Evolutionary conservation across 306 rosid species (phyloP), one percentile per base, ranked within the genome.

Genomic region (Cicer chorassanicum): DNA sequence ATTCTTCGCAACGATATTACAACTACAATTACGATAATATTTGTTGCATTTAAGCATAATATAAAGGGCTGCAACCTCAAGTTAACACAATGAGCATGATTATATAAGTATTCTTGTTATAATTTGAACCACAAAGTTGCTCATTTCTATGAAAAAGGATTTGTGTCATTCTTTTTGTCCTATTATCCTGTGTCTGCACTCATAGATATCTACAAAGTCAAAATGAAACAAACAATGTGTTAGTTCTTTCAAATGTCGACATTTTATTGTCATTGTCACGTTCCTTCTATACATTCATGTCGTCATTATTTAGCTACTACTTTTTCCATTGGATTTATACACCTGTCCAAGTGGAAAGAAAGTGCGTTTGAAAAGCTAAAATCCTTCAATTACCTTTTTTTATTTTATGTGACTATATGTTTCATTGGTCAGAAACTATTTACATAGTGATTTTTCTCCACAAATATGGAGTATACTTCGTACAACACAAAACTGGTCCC

Each of bases 171-270:
- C 9, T 19, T 21, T 62, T 4, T 11, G 21, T 34, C 43, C 19
- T 68, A 7, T 13, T 46, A 4, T 16, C 5, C 11, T 8, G 36
- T 4, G 50, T 16, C 50, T 41, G 36, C 53, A 65, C 70, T 65
- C 40, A 43, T 9, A 65, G 9, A 42, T 8, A 42, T 8, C 14
- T 16, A 16, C 70, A 6, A 64, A 18, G 60, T 54, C 60, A 54
- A 54, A 54, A 54, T 54, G 6, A 16, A 54, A 16, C 34, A 8
- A 54, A 7, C 9, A 7, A 62, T 51, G 10, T 2, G 34, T 24
- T 51, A 14, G 9, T 15, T 51, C 57, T 21, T 57, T 24, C 15
- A 42, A 66, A 6, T 70, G 74, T 70, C 49, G 50, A 70, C 74
- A 51, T 38, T 38, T 39, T 36, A 0, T n/a, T 16, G 63, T 38